Evolutionary conservation across 331 rosid species (phyloP), one percentile per base, ranked within the genome.

Genomic region (Telfairia occidentalis): DNA sequence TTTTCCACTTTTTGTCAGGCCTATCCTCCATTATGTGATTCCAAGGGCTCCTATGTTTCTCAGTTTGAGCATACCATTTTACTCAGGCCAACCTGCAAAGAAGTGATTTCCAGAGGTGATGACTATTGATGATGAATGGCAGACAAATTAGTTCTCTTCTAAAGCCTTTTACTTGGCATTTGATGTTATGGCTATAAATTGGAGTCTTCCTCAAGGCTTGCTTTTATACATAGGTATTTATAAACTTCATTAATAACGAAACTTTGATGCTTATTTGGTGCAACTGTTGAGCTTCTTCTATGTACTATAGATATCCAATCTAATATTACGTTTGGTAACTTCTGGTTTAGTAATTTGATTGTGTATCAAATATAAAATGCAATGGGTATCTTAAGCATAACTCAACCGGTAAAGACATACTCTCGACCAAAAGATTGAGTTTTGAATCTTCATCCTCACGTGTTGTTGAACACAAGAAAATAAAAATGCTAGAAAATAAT

Each of bases 51-150:
- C 86, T 88, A 91, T 81, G 96, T 94, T 43, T 94, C 98, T 63
- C 98, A 94, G 78, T 88, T 87, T 80, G 98, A 94, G 78, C 98
- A 94, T 76, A 91, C 98, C 64, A 91, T 93, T 83, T 78, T 91
- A 63, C 97, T 91, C 32, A 89, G 97, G 55, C 97, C 97, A 49
- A 93, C 98, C 71, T 89, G 96, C 92, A 94, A 94, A 86, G 98
- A 94, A 85, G 96, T 94, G 79, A 87, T 94, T 60, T 94, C 97
- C 21, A 88, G 85, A 90, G 98, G 97, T 9, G 96, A 91, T 65
- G 97, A 94, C 79, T 94, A 89, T 59, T 91, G 80, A 89, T 38
- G 7, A 37, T 54, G 29, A n/a, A n/a, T n/a, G n/a, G n/a, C n/a
- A n/a, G n/a, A n/a, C n/a, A n/a, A n/a, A n/a, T n/a, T n/a, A 32